Percentiles rank a stretch among this genome's conserved stretches.
Conservation (phyloP, 1,284 basidiomycete species). For the Tylopilus sp. region DNA sequence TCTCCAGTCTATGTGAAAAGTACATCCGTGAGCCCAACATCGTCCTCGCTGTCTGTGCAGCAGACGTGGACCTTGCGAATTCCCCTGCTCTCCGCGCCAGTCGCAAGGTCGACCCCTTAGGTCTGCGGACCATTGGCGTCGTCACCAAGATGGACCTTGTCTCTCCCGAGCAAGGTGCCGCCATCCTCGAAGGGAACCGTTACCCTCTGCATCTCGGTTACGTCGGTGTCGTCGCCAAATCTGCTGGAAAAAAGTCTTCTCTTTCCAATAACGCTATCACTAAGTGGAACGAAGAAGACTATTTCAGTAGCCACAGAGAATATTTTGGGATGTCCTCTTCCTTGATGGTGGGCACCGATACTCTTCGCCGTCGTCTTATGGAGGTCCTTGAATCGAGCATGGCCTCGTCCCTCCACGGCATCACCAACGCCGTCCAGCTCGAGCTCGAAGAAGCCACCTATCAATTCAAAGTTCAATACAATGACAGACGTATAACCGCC, state of each 20-base stretch:
- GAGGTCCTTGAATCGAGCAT: conserved; percentile 96
- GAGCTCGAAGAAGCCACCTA: conserved; percentile 97
- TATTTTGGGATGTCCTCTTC: conserved; percentile 67
- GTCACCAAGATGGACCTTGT: conserved; percentile 99
- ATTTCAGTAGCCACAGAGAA: conserved; percentile 72
- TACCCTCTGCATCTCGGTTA: conserved; percentile 99
- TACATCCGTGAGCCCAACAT: conserved; percentile 99
- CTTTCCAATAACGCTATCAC: conserved; percentile 52
- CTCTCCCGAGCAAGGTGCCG: conserved; percentile 75
- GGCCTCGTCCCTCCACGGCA: conserved; percentile 91
- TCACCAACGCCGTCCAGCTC: conserved; percentile 94
- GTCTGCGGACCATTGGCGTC: conserved; percentile 94
- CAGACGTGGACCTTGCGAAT: conserved; percentile 98
- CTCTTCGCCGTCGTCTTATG: conserved; percentile 87
- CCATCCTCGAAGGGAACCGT: conserved; percentile 83
- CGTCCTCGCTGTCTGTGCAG: conserved; percentile 95
- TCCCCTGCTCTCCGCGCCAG: conserved; percentile 93
- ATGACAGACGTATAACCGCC: conserved; percentile 90
- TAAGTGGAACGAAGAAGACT: conserved; percentile 73
- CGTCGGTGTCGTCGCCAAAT: conserved; percentile 94
- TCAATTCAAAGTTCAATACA: conserved; percentile 99
- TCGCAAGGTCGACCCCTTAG: conserved; percentile 91
- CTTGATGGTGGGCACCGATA: conserved; percentile 87
- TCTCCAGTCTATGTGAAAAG: conserved; percentile 84
- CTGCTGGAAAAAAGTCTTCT: conserved; percentile 45